phyloP scores from a whole-genome alignment of 306 rosid species.

The Psophocarpus tetragonolobus region DNA sequence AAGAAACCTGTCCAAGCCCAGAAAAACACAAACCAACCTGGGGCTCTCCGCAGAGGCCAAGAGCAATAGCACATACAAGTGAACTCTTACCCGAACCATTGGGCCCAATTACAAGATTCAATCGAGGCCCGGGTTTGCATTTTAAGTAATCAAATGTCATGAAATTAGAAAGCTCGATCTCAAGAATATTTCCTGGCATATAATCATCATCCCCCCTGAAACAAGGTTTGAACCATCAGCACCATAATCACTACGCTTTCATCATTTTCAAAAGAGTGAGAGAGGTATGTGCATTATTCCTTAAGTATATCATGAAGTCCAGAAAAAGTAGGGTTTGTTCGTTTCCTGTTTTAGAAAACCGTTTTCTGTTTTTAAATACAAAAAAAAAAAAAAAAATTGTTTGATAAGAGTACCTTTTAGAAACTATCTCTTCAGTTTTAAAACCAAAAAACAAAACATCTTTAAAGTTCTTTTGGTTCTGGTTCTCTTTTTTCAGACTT shows the following conservation, averaged over 20 bases:
- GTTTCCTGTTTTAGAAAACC: not conserved
- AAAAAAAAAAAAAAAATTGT: not conserved
- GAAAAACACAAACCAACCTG: constrained; percentile 63
- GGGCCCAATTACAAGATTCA: constrained; percentile 95
- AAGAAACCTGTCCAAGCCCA: not conserved
- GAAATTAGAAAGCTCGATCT: constrained; percentile 85
- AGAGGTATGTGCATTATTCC: not conserved
- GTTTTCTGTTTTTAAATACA: not conserved
- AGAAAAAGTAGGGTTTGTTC: not conserved
- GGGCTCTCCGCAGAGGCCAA: constrained; percentile 98
- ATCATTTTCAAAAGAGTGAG: not conserved
- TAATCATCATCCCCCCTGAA: constrained; percentile 95
- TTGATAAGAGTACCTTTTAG: not conserved
- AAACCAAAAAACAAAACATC: not conserved
- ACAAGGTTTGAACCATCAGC: constrained; percentile 29
- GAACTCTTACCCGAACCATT: constrained; percentile 98
- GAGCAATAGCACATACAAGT: constrained; percentile 94
- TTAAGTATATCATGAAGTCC: not conserved
- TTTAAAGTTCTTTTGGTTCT: not conserved
- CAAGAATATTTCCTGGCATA: constrained; percentile 89
- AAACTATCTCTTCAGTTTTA: not conserved
- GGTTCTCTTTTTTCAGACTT: too few relatives aligned
- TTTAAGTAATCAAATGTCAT: constrained; percentile 83
- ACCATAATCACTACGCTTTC: constrained; percentile 2
- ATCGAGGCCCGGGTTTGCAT: constrained; percentile 85